Evolutionary conservation across 768 basidiomycete genomes (phyloP).

Genomic region (Amanita pallidorosea): DNA sequence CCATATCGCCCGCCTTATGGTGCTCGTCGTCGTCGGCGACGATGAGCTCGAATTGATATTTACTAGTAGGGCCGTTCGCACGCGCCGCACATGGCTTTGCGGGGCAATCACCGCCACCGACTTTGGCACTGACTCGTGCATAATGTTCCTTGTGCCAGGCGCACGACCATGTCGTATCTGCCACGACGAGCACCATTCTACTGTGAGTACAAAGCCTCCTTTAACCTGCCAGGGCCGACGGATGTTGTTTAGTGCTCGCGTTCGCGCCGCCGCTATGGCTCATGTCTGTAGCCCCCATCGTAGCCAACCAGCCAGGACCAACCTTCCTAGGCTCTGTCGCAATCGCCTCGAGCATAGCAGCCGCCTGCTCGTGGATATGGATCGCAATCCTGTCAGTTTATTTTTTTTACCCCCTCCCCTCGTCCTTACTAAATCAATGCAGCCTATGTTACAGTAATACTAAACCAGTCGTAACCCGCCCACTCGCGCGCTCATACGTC

Average conservation of each 20-base stretch:
- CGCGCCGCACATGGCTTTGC: neutral
- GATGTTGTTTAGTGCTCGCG: neutral
- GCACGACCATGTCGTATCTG: neutral
- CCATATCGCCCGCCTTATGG: neutral
- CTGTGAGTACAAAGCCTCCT: neutral
- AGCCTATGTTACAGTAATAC: conserved; percentile 20
- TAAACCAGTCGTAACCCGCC: conserved; percentile 17
- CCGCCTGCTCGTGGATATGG: conserved; percentile 23
- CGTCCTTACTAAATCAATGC: neutral
- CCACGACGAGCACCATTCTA: neutral
- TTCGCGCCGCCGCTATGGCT: neutral
- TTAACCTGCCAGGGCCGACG: neutral
- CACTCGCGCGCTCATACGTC: conserved; percentile 20
- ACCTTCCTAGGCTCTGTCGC: conserved; percentile 21
- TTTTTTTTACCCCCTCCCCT: neutral
- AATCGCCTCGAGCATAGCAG: conserved; percentile 18
- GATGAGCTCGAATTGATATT: neutral
- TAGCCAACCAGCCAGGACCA: conserved; percentile 21
- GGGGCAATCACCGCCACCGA: neutral
- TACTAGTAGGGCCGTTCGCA: neutral
- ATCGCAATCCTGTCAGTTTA: conserved; percentile 19
- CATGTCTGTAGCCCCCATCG: conserved; percentile 15
- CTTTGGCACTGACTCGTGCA: neutral
- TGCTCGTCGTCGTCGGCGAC: neutral
- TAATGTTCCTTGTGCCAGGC: neutral